Conservation (phyloP, 73 alveolate species). For the Paramecium primaurelia region DNA sequence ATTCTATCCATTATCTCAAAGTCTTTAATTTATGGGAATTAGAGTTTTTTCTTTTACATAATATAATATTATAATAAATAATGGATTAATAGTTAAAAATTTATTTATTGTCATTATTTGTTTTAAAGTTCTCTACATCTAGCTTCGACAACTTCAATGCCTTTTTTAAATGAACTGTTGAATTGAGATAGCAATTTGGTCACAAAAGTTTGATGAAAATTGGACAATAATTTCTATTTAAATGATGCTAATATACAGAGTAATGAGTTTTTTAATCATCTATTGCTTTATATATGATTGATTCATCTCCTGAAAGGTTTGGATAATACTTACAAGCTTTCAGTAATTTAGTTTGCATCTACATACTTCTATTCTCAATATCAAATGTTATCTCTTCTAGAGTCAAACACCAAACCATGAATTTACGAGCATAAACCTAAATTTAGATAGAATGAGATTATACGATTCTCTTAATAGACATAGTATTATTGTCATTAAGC, state of each 20-base stretch:
- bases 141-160: conserved; percentile 33
- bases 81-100: not conserved
- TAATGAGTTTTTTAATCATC: conserved; percentile 34
- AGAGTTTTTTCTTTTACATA: not conserved
- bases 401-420: conserved; percentile 27
- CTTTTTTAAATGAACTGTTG: conserved; percentile 12
- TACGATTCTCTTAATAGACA: conserved; percentile 40
- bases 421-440: not conserved
- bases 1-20: not conserved
- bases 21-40: not conserved
- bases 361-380: not conserved
- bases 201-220: not conserved
- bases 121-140: conserved; percentile 35
- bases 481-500: not conserved
- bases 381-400: conserved; percentile 17
- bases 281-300: not conserved
- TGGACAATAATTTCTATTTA: conserved; percentile 25
- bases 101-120: not conserved
- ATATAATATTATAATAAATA: not conserved
- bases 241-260: not conserved
- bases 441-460: not conserved
- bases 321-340: not conserved
- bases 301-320: not conserved
- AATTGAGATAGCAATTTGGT: not conserved
- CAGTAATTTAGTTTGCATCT: conserved; percentile 9